These are phyloP conservation scores for Solanum habrochaites DNA, from an alignment of 257 asterid species.

Conservation along the genomic window DNA sequence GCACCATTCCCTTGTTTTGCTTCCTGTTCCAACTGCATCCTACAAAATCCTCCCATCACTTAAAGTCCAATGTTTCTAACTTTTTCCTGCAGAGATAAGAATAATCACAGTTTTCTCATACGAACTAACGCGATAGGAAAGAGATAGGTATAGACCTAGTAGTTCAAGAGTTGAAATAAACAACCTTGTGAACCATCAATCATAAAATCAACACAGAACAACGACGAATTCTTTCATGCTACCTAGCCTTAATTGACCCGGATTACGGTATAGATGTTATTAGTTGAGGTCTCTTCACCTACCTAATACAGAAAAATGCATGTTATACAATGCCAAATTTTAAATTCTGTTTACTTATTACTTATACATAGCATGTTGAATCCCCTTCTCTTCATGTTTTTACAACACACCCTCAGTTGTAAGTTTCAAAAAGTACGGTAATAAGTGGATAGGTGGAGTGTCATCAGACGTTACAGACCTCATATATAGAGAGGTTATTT, in stretches of 20 bases:
- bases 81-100: neutral
- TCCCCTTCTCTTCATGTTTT: neutral
- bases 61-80: neutral
- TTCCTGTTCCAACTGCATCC: constrained; percentile 80
- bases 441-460: too few relatives aligned
- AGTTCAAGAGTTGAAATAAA: neutral
- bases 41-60: neutral
- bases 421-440: too few relatives aligned
- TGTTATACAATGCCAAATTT: neutral
- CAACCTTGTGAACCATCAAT: neutral
- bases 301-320: neutral
- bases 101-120: neutral
- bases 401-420: too few relatives aligned
- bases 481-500: too few relatives aligned
- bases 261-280: neutral
- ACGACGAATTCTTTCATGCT: neutral
- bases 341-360: neutral
- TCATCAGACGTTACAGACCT: too few relatives aligned
- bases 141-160: neutral
- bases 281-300: neutral
- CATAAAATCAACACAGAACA: neutral
- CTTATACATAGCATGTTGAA: too few relatives aligned
- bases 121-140: neutral
- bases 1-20: constrained; percentile 84
- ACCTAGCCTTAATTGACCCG: neutral